Percentiles rank a stretch among this genome's conserved stretches.
Conservation (phyloP, 495 filamentous ascomycete genomes). For the Penicillium longicatenatum region DNA sequence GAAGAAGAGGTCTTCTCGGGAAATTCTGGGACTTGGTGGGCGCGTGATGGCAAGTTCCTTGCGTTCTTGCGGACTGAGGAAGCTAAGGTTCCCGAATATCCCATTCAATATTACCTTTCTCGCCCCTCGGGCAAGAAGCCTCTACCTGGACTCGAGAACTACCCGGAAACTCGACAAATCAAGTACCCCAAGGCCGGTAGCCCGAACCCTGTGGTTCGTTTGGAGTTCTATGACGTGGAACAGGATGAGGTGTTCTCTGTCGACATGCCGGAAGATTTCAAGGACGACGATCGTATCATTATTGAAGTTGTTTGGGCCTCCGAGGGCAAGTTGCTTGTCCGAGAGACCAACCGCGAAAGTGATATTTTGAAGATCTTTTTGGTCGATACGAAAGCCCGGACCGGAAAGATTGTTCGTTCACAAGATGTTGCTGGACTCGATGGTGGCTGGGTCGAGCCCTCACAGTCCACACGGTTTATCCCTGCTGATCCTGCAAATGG, state of each 20-base stretch:
- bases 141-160: slow-evolving; percentile 74
- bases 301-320: slow-evolving; percentile 94
- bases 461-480: slow-evolving; percentile 81
- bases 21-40: slow-evolving; percentile 92
- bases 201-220: slow-evolving; percentile 84
- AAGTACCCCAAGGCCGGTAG: slow-evolving; percentile 97
- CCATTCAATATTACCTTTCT: slow-evolving; percentile 90
- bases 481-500: slow-evolving; percentile 80
- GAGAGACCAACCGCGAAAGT: slow-evolving; percentile 93
- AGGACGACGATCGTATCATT: slow-evolving; percentile 81
- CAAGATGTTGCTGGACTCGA: slow-evolving; percentile 79
- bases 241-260: slow-evolving; percentile 79
- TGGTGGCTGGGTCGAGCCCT: slow-evolving; percentile 96
- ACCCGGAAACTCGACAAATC: slow-evolving; percentile 87
- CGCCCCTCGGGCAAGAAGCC: slow-evolving; percentile 79
- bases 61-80: slow-evolving; percentile 94
- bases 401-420: slow-evolving; percentile 77
- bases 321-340: slow-evolving; percentile 71
- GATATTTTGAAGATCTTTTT: slow-evolving; percentile 84
- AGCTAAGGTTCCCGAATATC: slow-evolving; percentile 86
- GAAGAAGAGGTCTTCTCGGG: slow-evolving; percentile 90
- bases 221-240: slow-evolving; percentile 88
- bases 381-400: slow-evolving; percentile 73
- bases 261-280: slow-evolving; percentile 73
- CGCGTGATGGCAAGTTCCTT: slow-evolving; percentile 79